Evolutionary conservation across 768 basidiomycete genomes (phyloP).

Genomic region (Calvatia gigantea): DNA sequence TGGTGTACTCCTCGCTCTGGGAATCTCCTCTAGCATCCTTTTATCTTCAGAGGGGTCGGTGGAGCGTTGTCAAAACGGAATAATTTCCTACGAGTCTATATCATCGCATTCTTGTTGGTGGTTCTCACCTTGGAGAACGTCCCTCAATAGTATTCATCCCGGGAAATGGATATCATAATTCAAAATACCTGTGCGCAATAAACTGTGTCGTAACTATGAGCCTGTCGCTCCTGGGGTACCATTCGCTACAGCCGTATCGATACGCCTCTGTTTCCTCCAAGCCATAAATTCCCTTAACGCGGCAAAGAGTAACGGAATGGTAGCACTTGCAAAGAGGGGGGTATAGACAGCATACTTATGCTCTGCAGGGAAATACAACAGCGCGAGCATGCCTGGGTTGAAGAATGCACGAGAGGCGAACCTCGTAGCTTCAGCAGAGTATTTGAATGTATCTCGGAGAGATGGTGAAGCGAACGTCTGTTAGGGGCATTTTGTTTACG

Average conservation of each 20-base stretch:
- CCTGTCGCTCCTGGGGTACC: not conserved
- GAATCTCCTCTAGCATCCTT: no score
- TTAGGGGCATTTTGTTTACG: not conserved
- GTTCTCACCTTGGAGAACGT: no score
- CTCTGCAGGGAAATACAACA: slow-evolving; percentile 96
- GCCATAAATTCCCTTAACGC: slow-evolving; percentile 67
- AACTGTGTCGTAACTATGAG: no score
- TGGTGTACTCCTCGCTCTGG: no score
- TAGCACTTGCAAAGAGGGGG: slow-evolving; percentile 88
- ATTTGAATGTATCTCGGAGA: slow-evolving; percentile 42
- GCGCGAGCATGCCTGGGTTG: slow-evolving; percentile 92
- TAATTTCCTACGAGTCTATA: no score
- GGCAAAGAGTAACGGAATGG: slow-evolving; percentile 78
- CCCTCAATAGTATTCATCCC: no score
- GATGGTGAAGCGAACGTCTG: slow-evolving; percentile 44
- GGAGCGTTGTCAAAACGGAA: no score
- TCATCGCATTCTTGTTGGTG: no score
- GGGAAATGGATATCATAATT: no score
- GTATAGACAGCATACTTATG: slow-evolving; percentile 98
- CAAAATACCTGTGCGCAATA: no score
- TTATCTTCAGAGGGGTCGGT: no score
- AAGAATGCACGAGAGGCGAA: slow-evolving; percentile 89
- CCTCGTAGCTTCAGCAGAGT: slow-evolving; percentile 60
- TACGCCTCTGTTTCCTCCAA: slow-evolving; percentile 43
- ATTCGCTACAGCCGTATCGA: not conserved